A percentile compares a stretch with the other conserved stretches of the same genome.
Conservation (phyloP, 179 eudicot species). For the Gypsophila paniculata region DNA sequence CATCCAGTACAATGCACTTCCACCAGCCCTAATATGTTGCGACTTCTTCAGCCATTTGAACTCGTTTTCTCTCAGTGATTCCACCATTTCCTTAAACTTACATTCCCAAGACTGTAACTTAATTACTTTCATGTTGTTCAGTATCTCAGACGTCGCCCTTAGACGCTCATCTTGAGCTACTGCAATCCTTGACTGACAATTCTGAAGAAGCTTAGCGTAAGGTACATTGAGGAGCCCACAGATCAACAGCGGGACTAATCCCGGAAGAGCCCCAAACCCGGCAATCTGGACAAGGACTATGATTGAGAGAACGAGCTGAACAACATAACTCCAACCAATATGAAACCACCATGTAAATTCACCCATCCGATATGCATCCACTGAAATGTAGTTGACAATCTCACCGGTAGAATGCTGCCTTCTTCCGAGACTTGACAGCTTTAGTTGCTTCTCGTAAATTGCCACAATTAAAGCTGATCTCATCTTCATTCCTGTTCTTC, state of each 20-base stretch:
- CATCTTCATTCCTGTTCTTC: conserved; percentile 59
- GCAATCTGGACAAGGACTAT: conserved; percentile 21
- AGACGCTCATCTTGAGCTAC: conserved; percentile 51
- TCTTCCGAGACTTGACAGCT: conserved; percentile 54
- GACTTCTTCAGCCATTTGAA: conserved; percentile 41
- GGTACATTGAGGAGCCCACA: conserved; percentile 38
- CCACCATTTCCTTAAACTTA: conserved; percentile 42
- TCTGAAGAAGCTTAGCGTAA: conserved; percentile 43
- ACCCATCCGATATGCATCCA: conserved; percentile 89
- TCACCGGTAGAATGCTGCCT: conserved; percentile 65
- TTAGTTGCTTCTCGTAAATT: conserved; percentile 58
- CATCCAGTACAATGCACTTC: conserved; percentile 53
- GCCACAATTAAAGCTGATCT: conserved; percentile 75
- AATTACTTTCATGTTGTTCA: conserved; percentile 59
- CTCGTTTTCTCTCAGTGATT: conserved; percentile 40
- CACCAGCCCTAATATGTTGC: conserved; percentile 31
- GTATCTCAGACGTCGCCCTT: conserved; percentile 49
- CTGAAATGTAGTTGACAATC: conserved; percentile 64
- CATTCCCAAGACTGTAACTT: conserved; percentile 68
- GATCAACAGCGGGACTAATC: conserved; percentile 31
- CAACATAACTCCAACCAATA: conserved; percentile 35
- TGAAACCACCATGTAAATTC: conserved; percentile 75
- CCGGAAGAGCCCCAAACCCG: conserved; percentile 35
- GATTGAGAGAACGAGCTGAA: conserved; percentile 53
- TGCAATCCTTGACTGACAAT: conserved; percentile 44